Evolutionary conservation across 352 stramenopile species (phyloP), one percentile per base, ranked within the genome.

Genomic region (Globisporangium spinosum): DNA sequence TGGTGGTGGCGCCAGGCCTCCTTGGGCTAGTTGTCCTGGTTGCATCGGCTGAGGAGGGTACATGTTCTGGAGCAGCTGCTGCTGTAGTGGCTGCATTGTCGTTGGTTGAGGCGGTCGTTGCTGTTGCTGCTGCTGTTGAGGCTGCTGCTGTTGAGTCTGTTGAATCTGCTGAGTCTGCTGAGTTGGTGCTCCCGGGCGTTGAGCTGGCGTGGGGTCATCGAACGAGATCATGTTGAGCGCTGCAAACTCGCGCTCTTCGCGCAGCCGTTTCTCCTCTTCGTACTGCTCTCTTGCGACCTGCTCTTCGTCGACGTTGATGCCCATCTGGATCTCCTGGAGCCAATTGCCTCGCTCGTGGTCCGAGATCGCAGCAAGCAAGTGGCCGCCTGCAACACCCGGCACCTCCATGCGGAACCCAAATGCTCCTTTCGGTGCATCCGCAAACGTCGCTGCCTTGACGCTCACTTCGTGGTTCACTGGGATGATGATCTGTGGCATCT

Each of bases 181-280:
- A 29, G 10, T 22, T 34, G 22, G 13, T 12, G 58, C 29, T 17
- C 25, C 20, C 15, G 15, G 1, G n/a, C 15, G 38, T 10, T 49
- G 43, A 6, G 35, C 1, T 3, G 69, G 57, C n/a, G 58, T n/a
- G 8, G 73, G 60, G 15, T 90, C 77, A 55, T 90, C 83, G 47
- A 92, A 92, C 23, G 81, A 89, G 57, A 94, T 94, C 83, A 94
- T 91, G 67, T 94, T 85, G 65, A 90, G 70, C 51, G 83, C 81
- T 32, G 80, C 80, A 68, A 91, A 94, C 40, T 78, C 75, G 1
- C 78, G 73, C 45, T 90, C 80, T 38, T 91, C 80, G 27, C 81
- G 69, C 22, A 79, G 40, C 10, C 72, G 74, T 32, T 74, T 76
- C 62, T 92, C 82, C 51, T 91, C 83, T 40, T 90, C 75, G 13